Evolutionary conservation across 2,329 filamentous ascomycete genomes (phyloP), one percentile per base, ranked within the genome.

Genomic region (Alternaria postmessia): DNA sequence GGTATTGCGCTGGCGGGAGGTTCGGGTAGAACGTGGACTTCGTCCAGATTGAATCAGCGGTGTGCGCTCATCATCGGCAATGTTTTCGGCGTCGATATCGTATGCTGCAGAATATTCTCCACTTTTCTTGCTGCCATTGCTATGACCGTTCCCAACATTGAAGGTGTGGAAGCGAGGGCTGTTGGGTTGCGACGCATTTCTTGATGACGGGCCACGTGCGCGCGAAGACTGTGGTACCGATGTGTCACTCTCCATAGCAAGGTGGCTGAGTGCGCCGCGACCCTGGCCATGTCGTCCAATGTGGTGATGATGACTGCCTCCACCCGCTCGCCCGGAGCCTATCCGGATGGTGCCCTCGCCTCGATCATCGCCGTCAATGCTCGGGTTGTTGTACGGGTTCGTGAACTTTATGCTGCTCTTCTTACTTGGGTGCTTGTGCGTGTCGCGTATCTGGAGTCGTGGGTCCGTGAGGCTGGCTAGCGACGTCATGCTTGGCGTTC

Each of bases 321-420:
- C 89, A 51, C 71, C 71, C 7, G 79, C 76, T 49, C 83, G 78
- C 12, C 80, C 77, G 4, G 81, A 82, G 46, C 80, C 80, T 41
- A 73, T 65, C 34, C 78, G 74, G 14, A 78, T 64, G 4, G 77
- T 78, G 5, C 77, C 78, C 63, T 81, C 71, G 49, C 77, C 72
- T 46, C 76, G 73, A 32, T 81, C 80, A 66, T 80, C 77, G 28
- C 70, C 61, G 46, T 89, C 85, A 20, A 83, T 80, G 62, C 82
- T 84, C 64, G 86, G 87, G 64, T 85, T 88, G 66, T 83, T 89
- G 78, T 92, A 92, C 1, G 90, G 88, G 63, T 86, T 88, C 59
- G 92, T 91, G 74, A 98, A 98, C 74, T 97, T 98, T 93, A 97
- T 97, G 79, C 91, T 96, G 81, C 92, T 93, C 81, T 96, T 97